Conservation (phyloP, 2,329 filamentous ascomycete species). For the Furcasterigmium furcatum region DNA sequence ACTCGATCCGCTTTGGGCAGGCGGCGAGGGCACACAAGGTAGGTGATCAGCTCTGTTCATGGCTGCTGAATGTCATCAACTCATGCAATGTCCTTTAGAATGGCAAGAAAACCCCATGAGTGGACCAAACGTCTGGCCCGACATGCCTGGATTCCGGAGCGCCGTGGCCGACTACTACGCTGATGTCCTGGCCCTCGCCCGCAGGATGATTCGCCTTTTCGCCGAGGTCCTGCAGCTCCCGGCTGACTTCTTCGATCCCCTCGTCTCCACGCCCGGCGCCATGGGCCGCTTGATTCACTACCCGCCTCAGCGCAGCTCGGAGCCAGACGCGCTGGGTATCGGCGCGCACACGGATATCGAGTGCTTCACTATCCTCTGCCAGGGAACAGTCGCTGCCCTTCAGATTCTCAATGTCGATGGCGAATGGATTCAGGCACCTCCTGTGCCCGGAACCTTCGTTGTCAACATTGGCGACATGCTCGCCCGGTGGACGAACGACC, state of each 20-base stretch:
- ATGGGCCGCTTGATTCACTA: not conserved
- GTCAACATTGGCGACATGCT: constrained; percentile 22
- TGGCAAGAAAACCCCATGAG: too few species aligned
- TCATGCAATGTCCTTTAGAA: too few species aligned
- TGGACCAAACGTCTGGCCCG: too few species aligned
- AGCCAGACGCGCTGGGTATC: constrained; percentile 30
- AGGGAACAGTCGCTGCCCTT: constrained; percentile 37
- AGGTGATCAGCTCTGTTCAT: too few species aligned
- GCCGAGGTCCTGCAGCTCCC: constrained; percentile 16
- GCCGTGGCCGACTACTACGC: constrained; percentile 13
- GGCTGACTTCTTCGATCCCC: constrained; percentile 14
- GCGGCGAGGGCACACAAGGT: too few species aligned
- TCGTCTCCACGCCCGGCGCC: constrained; percentile 14
- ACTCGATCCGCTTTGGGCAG: too few species aligned
- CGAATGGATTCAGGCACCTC: constrained; percentile 26
- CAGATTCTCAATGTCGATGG: constrained; percentile 37
- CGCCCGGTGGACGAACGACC: constrained; percentile 18
- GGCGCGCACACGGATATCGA: constrained; percentile 47
- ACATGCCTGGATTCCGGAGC: constrained; percentile 11
- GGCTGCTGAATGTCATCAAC: too few species aligned
- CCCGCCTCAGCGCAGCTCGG: not conserved
- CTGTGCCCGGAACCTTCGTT: constrained; percentile 17
- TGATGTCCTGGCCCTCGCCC: constrained; percentile 16
- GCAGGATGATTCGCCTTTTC: constrained; percentile 17
- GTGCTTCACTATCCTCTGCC: constrained; percentile 45